Base-by-base conservation (phyloP, 2,329 filamentous ascomycete genomes). In the Paracoccidioides lutzii region DNA sequence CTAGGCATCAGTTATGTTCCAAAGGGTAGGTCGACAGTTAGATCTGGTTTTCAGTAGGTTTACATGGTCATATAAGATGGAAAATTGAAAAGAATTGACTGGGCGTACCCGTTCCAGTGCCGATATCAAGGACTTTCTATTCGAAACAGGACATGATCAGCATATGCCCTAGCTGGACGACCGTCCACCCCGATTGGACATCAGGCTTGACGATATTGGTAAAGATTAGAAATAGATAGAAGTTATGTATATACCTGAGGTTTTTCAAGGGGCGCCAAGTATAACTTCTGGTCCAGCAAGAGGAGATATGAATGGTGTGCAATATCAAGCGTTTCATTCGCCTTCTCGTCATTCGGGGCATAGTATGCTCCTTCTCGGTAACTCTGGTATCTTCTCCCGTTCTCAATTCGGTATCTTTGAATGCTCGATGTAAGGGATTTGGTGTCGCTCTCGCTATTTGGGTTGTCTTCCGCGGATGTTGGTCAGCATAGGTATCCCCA, bases 261-360 rank as follows among this genome's bases (percentile, higher is more conserved):
- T 5, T 70, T 63, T 6, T 52, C 62, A 12, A 77, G 62, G 3
- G 77, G 76, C 9, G 75, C 72, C 14, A 74, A 67, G 60, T 71
- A 71, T 4, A 79, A 69, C 45, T 70, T 69, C 51, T 75, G 73
- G 35, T 69, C 66, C 44, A 75, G 70, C 1, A 74, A 66, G 56
- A 81, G 74, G 45, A 77, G 74, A 42, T 79, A 70, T 43, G 74
- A 61, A 57, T 75, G 70, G 41, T 60, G 58, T 15, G 60, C 58
- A 37, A 64, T 56, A 55, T 65, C 63, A 49, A 59, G 28, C 14
- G 50, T 56, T 30, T 60, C 59, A 49, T 59, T 59, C 43, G 58
- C 53, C 33, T 59, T 59, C 58, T 64, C 59, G 52, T 56, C 55
- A 40, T 58, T 59, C 3, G 56, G 57, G 28, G 40, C 51, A 15